Evolutionary conservation across 331 rosid species (phyloP).

Genomic region (Rhamnella rubrinervis): DNA sequence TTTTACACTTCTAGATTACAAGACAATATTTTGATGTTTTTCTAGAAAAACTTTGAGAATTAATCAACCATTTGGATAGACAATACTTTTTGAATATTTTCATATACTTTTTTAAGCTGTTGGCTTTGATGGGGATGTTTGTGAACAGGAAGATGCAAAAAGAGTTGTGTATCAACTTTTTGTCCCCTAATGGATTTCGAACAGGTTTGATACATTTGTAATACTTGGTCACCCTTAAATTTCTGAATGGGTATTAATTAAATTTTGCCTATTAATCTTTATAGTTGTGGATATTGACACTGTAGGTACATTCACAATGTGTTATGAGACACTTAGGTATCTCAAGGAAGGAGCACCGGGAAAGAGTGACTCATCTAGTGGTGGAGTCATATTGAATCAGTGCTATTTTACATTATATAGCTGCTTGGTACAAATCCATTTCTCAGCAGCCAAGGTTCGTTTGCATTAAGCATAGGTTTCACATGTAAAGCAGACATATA

Average conservation of each 20-base stretch:
- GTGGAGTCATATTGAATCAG: too few relatives aligned
- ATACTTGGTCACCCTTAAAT: not conserved
- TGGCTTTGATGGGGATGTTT: slow-evolving; percentile 84
- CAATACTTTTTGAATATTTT: not conserved
- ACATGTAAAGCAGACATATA: too few relatives aligned
- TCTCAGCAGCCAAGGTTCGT: too few relatives aligned
- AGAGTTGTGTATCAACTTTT: slow-evolving; percentile 68
- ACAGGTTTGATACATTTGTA: slow-evolving; percentile 53
- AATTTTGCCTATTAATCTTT: too few relatives aligned
- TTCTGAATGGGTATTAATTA: too few relatives aligned
- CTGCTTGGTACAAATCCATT: too few relatives aligned
- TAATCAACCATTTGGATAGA: too few relatives aligned
- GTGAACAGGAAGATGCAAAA: slow-evolving; percentile 85
- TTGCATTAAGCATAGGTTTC: not conserved
- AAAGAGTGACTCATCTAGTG: slow-evolving; percentile 57
- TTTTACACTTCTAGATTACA: too few relatives aligned
- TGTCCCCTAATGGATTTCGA: slow-evolving; percentile 56
- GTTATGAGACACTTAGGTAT: slow-evolving; percentile 48
- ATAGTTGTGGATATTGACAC: too few relatives aligned
- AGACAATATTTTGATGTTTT: too few relatives aligned
- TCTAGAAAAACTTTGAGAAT: too few relatives aligned
- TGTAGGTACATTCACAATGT: slow-evolving; percentile 86
- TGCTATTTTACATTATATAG: too few relatives aligned
- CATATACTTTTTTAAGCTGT: slow-evolving; percentile 41
- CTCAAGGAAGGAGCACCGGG: slow-evolving; percentile 81